Base-by-base conservation (phyloP, 441 rosid genomes). In the Daphne laureola region DNA sequence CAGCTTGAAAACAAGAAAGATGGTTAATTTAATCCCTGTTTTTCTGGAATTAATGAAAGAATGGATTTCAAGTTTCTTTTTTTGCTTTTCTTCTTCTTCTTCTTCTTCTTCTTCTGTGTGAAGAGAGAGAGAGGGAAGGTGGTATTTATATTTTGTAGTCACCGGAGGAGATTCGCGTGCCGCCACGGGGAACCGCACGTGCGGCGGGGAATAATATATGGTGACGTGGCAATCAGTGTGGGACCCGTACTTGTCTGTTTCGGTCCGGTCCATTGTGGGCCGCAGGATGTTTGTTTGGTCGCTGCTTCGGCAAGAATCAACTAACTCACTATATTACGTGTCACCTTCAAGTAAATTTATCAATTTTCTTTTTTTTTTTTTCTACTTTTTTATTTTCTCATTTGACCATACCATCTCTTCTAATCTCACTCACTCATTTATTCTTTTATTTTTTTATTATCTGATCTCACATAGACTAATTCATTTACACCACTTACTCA, bases 211-310 rank as follows among this genome's bases (percentile, higher is more conserved):
- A 18, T 0, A n/a, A n/a, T n/a, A n/a, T n/a, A 5, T 14, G 26
- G 14, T 54, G 62, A 67, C 70, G 65, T 67, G 70, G 59, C 54
- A 51, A 46, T 42, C 43, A 5, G 11, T 1, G 38, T 31, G 48
- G 46, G 60, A 16, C 58, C 49, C 41, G 17, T 8, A 11, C 11
- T 42, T 40, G 56, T 51, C 43, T 8, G 49, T 50, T 42, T 3
- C 18, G 14, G 16, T n/a, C 13, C 26, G 12, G n/a, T n/a, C n/a
- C n/a, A n/a, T n/a, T 14, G 14, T 25, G 54, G 14, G 49, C 61
- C 38, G 38, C 9, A 7, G 11, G 38, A 31, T 9, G 38, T 31
- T 31, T 9, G 25, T n/a, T n/a, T n/a, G 36, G 38, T 31, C 38
- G 38, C 38, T 31, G 38, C 7, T 31, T 31, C 38, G 38, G 38